Base-by-base conservation (phyloP, 306 rosid species). In the Lagenaria siceraria region DNA sequence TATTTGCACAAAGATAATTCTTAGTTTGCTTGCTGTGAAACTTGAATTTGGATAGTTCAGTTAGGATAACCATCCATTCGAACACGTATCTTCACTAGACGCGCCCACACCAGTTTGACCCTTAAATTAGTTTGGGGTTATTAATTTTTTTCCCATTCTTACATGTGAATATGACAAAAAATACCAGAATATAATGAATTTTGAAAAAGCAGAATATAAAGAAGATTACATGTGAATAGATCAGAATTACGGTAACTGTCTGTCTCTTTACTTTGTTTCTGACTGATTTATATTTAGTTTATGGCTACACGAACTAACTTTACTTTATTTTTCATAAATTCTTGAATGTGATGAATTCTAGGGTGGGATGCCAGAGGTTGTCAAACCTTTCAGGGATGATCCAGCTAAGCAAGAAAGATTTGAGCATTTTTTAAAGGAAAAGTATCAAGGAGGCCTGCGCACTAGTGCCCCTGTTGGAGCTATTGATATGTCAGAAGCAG, bases 371-470 rank as follows among this genome's bases (percentile, higher is more conserved):
- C 80, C 76, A 15, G 86, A 85, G 81, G 81, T 74, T 65, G 87
- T 81, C 51, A 95, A 88, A 82, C 97, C 99, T 81, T 95, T 95
- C 90, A 87, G 90, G 66, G 91, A 85, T 80, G 96, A 95, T 85
- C 92, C 97, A 56, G 87, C 92, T 56, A 95, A 90, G 90, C 97
- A 90, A 83, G 96, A 85, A 88, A 88, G 99, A 79, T 95, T 95
- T 83, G 99, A 95, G 86, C 83, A 38, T 82, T 95, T 89, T 87
- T 89, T 95, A 58, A 89, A 95, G 90, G 96, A 84, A 64, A 95
- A 95, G 81, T 95, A 92, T 78, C 87, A 80, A 77, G 99, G 99
- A 77, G 99, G 99, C 75, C 87, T 95, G 42, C 96, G 99, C 79
- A 58, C 97, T 65, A 85, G 89, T 17, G 82, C 83, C 77, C 88